Percentiles rank a stretch among this genome's conserved stretches.
Conservation (phyloP, 352 stramenopile species). For the Globisporangium viniferum region DNA sequence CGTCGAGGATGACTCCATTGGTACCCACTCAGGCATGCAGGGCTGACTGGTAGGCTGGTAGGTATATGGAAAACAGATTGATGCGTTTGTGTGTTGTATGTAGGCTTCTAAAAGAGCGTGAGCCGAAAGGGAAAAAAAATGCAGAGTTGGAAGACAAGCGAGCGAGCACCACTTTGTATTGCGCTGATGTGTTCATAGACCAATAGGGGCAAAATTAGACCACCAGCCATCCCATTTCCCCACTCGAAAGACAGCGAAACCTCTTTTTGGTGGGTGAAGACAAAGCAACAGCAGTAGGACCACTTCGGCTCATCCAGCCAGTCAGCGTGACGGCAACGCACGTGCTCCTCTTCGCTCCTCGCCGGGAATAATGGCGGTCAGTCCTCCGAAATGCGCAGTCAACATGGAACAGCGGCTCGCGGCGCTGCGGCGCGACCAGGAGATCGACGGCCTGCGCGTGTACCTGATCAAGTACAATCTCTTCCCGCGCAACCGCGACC, state of each 20-base stretch:
- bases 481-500: constrained; percentile 79
- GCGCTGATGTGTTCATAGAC: not conserved
- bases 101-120: not conserved
- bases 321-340: not conserved
- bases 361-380: constrained; percentile 50
- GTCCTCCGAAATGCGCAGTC: constrained; percentile 72
- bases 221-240: not conserved
- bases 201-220: not conserved
- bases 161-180: not conserved
- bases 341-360: not conserved
- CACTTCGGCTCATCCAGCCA: not conserved
- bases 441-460: constrained; percentile 77
- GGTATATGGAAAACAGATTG: not conserved
- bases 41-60: not conserved
- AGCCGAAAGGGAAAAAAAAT: not conserved
- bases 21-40: not conserved
- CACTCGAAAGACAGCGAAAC: not conserved
- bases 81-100: not conserved
- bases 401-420: constrained; percentile 86
- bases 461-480: constrained; percentile 89
- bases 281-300: not conserved
- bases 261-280: not conserved
- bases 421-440: constrained; percentile 72
- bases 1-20: too few species aligned
- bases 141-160: not conserved